These are phyloP conservation scores for Aspergillus pseudoglaucus DNA, from an alignment of 2,329 filamentous ascomycete species.

Conservation along the genomic window DNA sequence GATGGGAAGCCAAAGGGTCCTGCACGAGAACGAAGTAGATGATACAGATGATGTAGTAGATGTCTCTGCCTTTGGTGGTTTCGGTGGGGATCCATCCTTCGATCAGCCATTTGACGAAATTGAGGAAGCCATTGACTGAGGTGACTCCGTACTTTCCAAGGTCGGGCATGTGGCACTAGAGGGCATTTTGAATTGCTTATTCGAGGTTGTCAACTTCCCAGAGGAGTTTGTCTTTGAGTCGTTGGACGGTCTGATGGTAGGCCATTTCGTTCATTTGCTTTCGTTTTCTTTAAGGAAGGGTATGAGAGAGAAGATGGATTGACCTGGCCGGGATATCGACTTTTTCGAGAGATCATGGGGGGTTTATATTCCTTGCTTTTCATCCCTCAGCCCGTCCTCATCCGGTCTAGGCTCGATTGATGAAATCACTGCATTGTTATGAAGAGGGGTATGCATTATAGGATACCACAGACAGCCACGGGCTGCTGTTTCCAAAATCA, in stretches of 20 bases:
- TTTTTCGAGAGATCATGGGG: not conserved
- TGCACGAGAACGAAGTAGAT: constrained; percentile 40
- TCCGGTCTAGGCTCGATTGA: no score
- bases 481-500: no score
- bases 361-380: not conserved
- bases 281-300: not conserved
- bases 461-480: no score
- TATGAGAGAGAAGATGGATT: not conserved
- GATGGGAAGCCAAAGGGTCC: constrained; percentile 19
- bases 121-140: constrained; percentile 6
- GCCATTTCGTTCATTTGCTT: not conserved
- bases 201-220: not conserved
- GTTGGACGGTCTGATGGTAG: not conserved
- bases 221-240: not conserved
- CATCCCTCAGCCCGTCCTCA: no score
- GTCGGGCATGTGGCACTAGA: not conserved
- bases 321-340: not conserved
- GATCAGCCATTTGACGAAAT: constrained; percentile 12
- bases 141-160: not conserved
- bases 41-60: constrained; percentile 33
- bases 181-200: not conserved
- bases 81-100: constrained; percentile 33
- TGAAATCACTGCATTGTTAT: no score
- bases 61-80: constrained; percentile 26
- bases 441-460: no score